Evolutionary conservation across 805 yeast genomes (phyloP).

Genomic region (Nematodospora valgi): DNA sequence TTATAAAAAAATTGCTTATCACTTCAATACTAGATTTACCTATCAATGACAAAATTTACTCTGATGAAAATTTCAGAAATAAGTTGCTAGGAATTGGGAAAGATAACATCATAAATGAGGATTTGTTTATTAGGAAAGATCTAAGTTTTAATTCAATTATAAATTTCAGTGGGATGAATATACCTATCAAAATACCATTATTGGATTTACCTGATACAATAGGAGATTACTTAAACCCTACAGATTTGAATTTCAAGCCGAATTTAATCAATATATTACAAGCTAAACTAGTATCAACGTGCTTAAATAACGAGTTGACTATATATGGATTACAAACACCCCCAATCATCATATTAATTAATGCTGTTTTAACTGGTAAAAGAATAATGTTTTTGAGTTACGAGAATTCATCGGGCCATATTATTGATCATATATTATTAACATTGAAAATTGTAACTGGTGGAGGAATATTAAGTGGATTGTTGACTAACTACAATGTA

Average conservation of each 20-base stretch:
- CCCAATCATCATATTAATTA: constrained; percentile 32
- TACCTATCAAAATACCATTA: constrained; percentile 44
- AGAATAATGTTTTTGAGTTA: constrained; percentile 35
- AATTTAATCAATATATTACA: constrained; percentile 33
- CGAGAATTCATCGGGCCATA: constrained; percentile 40
- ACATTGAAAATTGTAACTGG: constrained; percentile 40
- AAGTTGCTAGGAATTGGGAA: constrained; percentile 28
- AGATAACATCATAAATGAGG: constrained; percentile 21
- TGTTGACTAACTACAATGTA: constrained; percentile 35
- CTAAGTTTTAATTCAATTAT: constrained; percentile 39
- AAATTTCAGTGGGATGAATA: constrained; percentile 37
- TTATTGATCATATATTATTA: constrained; percentile 39
- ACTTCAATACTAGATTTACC: constrained; percentile 44
- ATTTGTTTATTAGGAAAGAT: constrained; percentile 41
- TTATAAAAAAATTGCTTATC: constrained; percentile 34
- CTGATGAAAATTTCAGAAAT: constrained; percentile 36
- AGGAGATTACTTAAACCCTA: constrained; percentile 44
- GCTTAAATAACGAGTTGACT: constrained; percentile 45
- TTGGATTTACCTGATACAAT: constrained; percentile 38
- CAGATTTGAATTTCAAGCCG: constrained; percentile 40
- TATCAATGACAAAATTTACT: constrained; percentile 37
- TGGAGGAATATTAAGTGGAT: constrained; percentile 40
- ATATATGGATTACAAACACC: constrained; percentile 55
- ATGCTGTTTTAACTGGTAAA: constrained; percentile 38
- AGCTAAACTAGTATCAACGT: constrained; percentile 30